Percentiles rank a stretch among this genome's conserved stretches.
These are phyloP conservation scores for Camillea tinctor DNA, from an alignment of 2,329 filamentous ascomycete genomes.

Conservation along the genomic window DNA sequence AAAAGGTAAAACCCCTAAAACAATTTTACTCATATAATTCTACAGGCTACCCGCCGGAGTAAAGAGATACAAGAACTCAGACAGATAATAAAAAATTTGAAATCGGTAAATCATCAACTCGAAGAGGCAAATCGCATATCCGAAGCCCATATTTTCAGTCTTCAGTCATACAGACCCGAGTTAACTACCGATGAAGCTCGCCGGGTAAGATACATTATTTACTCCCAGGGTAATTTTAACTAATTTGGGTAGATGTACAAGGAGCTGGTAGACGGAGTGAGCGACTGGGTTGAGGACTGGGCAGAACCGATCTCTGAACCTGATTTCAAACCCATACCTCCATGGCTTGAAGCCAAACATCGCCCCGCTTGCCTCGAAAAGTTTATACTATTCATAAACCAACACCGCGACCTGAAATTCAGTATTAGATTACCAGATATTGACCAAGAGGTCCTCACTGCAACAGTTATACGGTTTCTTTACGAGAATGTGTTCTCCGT, in stretches of 20 bases:
- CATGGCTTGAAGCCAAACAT: no score
- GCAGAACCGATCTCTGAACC: conserved; percentile 33
- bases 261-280: conserved; percentile 33
- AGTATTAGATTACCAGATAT: conserved; percentile 20
- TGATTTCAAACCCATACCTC: conserved; percentile 3
- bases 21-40: neutral
- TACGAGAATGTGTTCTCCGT: neutral
- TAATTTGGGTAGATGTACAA: conserved; percentile 35
- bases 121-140: neutral
- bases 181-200: conserved; percentile 37
- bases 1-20: no score
- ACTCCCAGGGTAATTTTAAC: neutral
- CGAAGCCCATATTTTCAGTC: conserved; percentile 35
- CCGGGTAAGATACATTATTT: conserved; percentile 26
- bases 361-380: no score
- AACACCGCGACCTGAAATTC: conserved; percentile 20
- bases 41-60: neutral
- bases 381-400: conserved; percentile 21
- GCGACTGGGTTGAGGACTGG: conserved; percentile 38
- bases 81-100: conserved; percentile 19
- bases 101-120: conserved; percentile 36
- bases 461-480: conserved; percentile 7
- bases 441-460: conserved; percentile 7
- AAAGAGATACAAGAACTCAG: neutral
- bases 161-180: conserved; percentile 40